phyloP scores from a whole-genome alignment of 2,329 filamentous ascomycete genomes.

The Cordyceps militaris region DNA sequence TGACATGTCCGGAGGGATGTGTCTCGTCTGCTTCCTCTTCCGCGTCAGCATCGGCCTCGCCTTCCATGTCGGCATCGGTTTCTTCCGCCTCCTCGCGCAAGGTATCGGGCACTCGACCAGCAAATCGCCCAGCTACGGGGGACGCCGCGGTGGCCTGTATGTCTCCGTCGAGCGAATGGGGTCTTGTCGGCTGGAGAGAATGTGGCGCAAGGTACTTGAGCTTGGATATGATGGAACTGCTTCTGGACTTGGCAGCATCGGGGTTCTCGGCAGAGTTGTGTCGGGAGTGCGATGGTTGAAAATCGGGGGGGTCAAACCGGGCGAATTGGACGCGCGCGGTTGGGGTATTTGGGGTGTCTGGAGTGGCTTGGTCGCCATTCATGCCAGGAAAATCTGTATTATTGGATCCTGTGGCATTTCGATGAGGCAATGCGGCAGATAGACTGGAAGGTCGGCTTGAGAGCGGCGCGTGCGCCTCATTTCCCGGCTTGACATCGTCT shows the following conservation, averaged over 20 bases:
- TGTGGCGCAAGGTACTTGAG: constrained; percentile 63
- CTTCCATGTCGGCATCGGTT: constrained; percentile 44
- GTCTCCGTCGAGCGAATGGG: constrained; percentile 30
- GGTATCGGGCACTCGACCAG: constrained; percentile 44
- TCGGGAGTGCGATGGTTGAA: constrained; percentile 45
- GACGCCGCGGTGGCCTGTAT: constrained; percentile 35
- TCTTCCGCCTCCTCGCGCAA: constrained; percentile 45
- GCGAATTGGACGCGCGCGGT: constrained; percentile 62
- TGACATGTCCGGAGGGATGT: constrained; percentile 34
- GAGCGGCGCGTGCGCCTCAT: neutral
- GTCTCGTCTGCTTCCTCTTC: constrained; percentile 81
- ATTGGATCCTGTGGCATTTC: neutral
- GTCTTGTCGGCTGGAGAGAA: constrained; percentile 40
- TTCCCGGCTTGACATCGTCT: neutral
- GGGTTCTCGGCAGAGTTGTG: constrained; percentile 60
- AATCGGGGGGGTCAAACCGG: constrained; percentile 44
- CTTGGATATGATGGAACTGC: constrained; percentile 68
- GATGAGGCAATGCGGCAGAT: neutral
- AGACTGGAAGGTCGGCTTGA: neutral
- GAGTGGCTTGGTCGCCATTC: neutral
- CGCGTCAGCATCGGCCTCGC: constrained; percentile 57
- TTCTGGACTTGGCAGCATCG: constrained; percentile 53
- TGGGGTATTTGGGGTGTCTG: constrained; percentile 33
- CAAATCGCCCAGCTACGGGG: constrained; percentile 36
- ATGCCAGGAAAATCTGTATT: constrained; percentile 22